Base-by-base conservation (phyloP, 257 asterid species). In the Nicotiana benthamiana region DNA sequence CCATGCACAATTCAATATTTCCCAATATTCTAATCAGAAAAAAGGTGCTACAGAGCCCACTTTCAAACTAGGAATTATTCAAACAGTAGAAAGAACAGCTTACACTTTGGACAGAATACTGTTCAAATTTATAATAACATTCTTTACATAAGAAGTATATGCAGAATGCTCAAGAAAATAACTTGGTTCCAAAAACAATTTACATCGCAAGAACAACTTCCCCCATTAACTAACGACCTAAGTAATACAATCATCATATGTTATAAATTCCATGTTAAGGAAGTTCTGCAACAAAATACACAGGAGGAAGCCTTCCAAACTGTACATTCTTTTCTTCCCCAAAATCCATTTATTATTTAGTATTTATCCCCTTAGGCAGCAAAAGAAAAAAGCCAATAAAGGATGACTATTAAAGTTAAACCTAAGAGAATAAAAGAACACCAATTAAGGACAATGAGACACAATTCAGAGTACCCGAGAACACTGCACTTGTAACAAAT, bases 1-100 rank as follows among this genome's bases (percentile, higher is more conserved):
- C 77, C 77, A 46, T 22, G 28, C 36, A 48, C 61, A 26, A 74
- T 74, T 24, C 61, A 74, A 24, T 48, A 15, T 24, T 48, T 74
- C 24, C 43, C 79, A 74, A 48, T 26, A 8, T 26, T 74, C 61
- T 48, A 74, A 3, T 40, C 26, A 48, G 26, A 26, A 48, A 68
- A 48, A 51, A 48, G 46, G 62, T 48, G 77, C 36, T 74, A 40
- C 61, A 20, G 20, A 24, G 17, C 36, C 79, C 30, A 74, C 61
- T 24, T 74, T 74, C 4, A 74, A 51, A 74, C 61, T 48, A 48
- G 27, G 51, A 24, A 48, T 24, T 10, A 48, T 15, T 48, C 43
- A 74, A 74, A 74, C 51, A 26, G 61, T 74, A 48, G 24, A 74
- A 74, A 48, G 62, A 74, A 8, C 79, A 74, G 79, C 26, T 74